A percentile compares a stretch with the other conserved stretches of the same genome.
These are phyloP conservation scores for Cubamyces lactineus DNA, from an alignment of 768 basidiomycete genomes.

Conservation along the genomic window DNA sequence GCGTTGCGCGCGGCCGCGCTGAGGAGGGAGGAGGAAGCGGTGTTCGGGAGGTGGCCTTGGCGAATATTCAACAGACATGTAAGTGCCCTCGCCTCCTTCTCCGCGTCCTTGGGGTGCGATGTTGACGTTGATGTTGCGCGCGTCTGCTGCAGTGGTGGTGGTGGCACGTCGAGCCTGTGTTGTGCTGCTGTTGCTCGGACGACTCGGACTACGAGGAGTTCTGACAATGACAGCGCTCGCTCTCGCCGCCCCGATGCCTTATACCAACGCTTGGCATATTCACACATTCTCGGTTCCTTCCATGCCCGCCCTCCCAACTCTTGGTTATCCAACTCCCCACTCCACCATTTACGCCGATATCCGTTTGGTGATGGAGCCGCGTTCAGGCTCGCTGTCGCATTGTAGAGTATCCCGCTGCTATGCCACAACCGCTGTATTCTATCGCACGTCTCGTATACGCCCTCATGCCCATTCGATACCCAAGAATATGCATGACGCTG, in stretches of 20 bases:
- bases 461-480: constrained; percentile 1
- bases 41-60: constrained; percentile 70
- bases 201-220: constrained; percentile 56
- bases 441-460: constrained; percentile 1
- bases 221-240: constrained; percentile 1
- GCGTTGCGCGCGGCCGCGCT: constrained; percentile 37
- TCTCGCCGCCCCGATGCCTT: not conserved
- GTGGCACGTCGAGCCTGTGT: constrained; percentile 68
- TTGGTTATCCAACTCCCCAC: not conserved
- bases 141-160: constrained; percentile 72
- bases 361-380: not conserved
- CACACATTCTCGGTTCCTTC: not conserved
- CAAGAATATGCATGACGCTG: not conserved
- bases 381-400: not conserved
- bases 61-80: constrained; percentile 74
- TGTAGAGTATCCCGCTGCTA: constrained; percentile 12
- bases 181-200: constrained; percentile 61
- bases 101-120: not conserved
- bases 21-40: constrained; percentile 53
- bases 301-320: not conserved
- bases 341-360: not conserved
- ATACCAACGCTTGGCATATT: no score
- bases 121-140: not conserved
- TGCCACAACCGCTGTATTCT: constrained; percentile 14
- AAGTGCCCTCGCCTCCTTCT: constrained; percentile 33